Base-by-base conservation (phyloP, 176 grass and related monocot species). In the Secale cereale region DNA sequence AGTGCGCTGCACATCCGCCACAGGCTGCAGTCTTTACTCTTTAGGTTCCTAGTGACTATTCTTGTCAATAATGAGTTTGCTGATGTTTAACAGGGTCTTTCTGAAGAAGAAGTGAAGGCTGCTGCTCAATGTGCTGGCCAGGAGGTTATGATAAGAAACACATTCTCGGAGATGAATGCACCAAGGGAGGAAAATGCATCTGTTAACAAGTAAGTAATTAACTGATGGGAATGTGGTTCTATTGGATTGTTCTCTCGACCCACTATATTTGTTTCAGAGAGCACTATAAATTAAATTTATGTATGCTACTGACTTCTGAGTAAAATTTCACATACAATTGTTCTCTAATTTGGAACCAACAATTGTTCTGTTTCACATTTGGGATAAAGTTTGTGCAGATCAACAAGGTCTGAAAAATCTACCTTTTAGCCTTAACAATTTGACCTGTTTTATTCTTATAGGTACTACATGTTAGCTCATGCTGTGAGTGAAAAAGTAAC, bases 151-250 rank as follows among this genome's bases (percentile, higher is more conserved):
- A 99, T 99, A 91, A 90, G 94, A 77, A 99, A 97, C 89, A 88
- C 86, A 80, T 99, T 99, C 74, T 97, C 94, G 37, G 94, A 99
- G 85, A 99, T 99, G 97, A 99, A 99, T 75, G 97, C 94, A n/a
- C 97, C 94, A 68, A 97, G 48, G 48, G 48, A 77, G 83, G 97
- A 97, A 19, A 94, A 83, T 79, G 69, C 81, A 10, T 92, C 91
- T 85, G 97, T 70, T 91, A 99, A 99, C 88, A 99, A 96, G 97
- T 98, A 93, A 90, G 90, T 76, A 29, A 46, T 69, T 32, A 7
- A 59, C 33, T 64, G 23, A 32, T 74, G 74, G 5, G 8, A 59
- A 69, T 80, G 30, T 82, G 26, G 10, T 57, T 80, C 59, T 45
- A 25, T 79, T 35, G 10, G 12, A 33, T 11, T 76, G 19, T 39